Evolutionary conservation across 2,329 filamentous ascomycete species (phyloP), one percentile per base, ranked within the genome.

Genomic region (Dryadomyces sulphureus): DNA sequence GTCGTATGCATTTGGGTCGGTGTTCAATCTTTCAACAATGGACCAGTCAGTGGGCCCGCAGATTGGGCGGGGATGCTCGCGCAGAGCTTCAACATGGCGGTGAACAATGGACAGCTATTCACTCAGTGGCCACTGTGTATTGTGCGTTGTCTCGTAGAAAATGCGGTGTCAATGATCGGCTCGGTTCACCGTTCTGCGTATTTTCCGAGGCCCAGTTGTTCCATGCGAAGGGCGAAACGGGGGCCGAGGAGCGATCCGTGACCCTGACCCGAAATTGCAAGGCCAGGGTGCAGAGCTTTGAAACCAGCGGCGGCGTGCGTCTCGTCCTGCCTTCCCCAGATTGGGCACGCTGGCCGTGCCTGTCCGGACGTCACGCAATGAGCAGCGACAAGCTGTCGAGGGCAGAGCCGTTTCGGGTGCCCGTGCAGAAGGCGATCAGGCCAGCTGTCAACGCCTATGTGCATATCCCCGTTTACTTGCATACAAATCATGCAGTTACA

Each of bases 11-110:
- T 43, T 19, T 42, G 24, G 42, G 44, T 43, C 22, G 45, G 43
- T 38, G 44, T 49, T 52, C 52, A 48, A 45, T 48, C 48, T 48
- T 52, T 53, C 49, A 53, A 53, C 50, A 52, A 49, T 44, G 52
- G 46, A 46, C 46, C 24, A 45, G 34, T 16, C 30, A 38, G 12
- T 38, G 19, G 42, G 34, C 42, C 42, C 22, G n/a, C 34, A 24
- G 21, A 38, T 14, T n/a, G n/a, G 27, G 27, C 27, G 16, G 27
- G 27, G 27, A 32, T n/a, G n/a, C n/a, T n/a, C n/a, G n/a, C 7
- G 39, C 14, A 22, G 11, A 38, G 16, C 27, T 45, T 44, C 32
- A 44, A 38, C 32, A 38, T 38, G n/a, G 14, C n/a, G 39, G n/a
- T 17, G 11, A 27, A 25, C n/a, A 6, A 38, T 7, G 27, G 19